Evolutionary conservation across 2,329 filamentous ascomycete species (phyloP), one percentile per base, ranked within the genome.

Genomic region (Stylonectria norvegica): DNA sequence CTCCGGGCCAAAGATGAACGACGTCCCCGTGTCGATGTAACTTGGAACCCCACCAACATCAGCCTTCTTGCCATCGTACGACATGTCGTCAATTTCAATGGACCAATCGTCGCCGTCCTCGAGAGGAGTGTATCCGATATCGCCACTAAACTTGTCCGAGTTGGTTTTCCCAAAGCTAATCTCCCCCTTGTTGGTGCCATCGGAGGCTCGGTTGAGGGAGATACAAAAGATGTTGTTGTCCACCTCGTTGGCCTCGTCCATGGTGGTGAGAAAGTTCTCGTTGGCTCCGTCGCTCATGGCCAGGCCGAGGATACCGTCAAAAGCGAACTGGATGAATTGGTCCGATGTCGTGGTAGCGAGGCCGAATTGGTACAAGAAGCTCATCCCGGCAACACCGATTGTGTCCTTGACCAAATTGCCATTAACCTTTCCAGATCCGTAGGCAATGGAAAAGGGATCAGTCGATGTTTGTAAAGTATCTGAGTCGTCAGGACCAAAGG

Each of bases 271-370:
- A 52, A 93, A 82, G 31, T 81, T 86, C 15, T 85, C 77, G 5
- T 76, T 75, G 23, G 68, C 70, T 3, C 75, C 76, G 9, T 72
- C 68, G 45, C 75, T 75, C 53, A 83, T 81, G 12, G 86, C 85
- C 17, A 95, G 67, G 4, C 89, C 89, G 3, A 95, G 68, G 34
- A 95, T 94, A 17, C 89, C 89, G 60, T 95, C 89, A 63, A 95
- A 89, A 2, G 87, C 85, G 54, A 91, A 95, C 37, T 77, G 75
- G 19, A 70, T 66, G 61, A 95, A 95, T 48, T 93, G 82, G 36
- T 79, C 65, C 1, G 86, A 89, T 2, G 86, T 86, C 17, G 75
- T 75, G 22, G 75, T 77, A 16, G 85, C 87, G 43, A 90, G 65
- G 4, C 89, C 89, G 55, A 95, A 86, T 3, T 78, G 70, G 53